A percentile compares a stretch with the other conserved stretches of the same genome.
These are phyloP conservation scores for Scutellaria minor DNA, from an alignment of 257 asterid genomes.

Conservation along the genomic window DNA sequence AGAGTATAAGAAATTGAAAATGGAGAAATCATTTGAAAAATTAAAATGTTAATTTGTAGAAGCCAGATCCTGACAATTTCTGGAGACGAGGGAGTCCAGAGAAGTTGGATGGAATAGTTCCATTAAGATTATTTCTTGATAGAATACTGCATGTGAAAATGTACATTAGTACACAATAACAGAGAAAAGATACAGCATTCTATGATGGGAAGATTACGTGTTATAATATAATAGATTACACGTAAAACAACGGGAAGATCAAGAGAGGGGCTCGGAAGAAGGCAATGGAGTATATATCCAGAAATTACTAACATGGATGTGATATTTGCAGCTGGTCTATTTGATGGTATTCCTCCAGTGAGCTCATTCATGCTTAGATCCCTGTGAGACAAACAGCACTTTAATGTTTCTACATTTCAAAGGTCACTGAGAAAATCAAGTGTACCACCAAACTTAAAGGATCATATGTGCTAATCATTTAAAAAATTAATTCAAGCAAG, in stretches of 20 bases:
- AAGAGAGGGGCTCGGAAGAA: neutral
- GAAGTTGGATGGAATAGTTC: constrained; percentile 58
- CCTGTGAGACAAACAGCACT: constrained; percentile 41
- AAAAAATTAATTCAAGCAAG: neutral
- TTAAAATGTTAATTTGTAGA: constrained; percentile 17
- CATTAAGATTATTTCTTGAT: constrained; percentile 53
- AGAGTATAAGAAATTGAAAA: constrained; percentile 7
- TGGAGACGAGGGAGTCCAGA: constrained; percentile 55
- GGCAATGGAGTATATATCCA: neutral
- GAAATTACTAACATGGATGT: constrained; percentile 53
- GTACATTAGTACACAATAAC: neutral
- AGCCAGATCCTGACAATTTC: constrained; percentile 44
- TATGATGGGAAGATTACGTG: neutral
- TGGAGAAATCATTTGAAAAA: constrained; percentile 1
- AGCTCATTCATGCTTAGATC: constrained; percentile 58
- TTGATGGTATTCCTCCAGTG: constrained; percentile 44
- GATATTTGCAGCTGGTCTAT: constrained; percentile 44
- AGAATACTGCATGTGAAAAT: constrained; percentile 44
- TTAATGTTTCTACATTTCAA: neutral
- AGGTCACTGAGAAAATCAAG: neutral
- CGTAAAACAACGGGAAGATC: neutral
- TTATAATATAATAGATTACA: neutral
- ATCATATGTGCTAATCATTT: neutral
- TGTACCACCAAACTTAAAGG: neutral
- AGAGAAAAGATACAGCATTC: neutral